Base-by-base conservation (phyloP, 225 moss, liverwort and hornwort genomes). In the Asterella californica region DNA sequence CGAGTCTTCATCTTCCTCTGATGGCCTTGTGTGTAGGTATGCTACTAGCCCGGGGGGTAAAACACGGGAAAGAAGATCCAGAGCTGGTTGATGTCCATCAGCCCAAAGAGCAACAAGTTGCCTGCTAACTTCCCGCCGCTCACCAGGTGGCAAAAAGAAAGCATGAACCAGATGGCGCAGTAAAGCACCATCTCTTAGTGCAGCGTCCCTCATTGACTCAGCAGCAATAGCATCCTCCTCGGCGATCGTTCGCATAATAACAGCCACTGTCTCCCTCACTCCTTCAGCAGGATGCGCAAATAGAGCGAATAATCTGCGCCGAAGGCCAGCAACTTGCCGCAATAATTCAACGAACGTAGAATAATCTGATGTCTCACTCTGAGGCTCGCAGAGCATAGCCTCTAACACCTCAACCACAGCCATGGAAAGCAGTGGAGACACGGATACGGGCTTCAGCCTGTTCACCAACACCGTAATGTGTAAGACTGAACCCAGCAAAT, bases 271-370 rank as follows among this genome's bases (percentile, higher is more conserved):
- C 83, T 95, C 95, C 83, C 95, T 90, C 38, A 95, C 95, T 80
- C 95, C 93, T 89, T 92, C 93, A 27, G 93, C 93, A 84, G 95
- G 93, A 82, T 95, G 95, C 55, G 93, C 95, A 87, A 95, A 95
- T 55, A 95, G 86, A 33, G 90, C 85, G 85, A 95, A 95, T 79
- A 95, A 86, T 21, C 95, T 90, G 33, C 95, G 90, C 64, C 91
- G 89, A 42, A 95, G 83, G 14, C 95, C 93, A 4, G 95, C 95
- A 49, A 95, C 95, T 81, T 93, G 93, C 60, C 95, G 85, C 74
- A 95, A 83, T 89, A 95, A 86, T 78, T 95, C 95, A 70, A 95
- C 95, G 83, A 95, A 92, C 17, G 89, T 93, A 27, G 85, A 83
- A 74, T 81, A 84, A 53, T 93, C 93, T 36, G 95, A 91, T 66